Base-by-base conservation (phyloP, 75 land plant genomes). In the Larix kaempferi region DNA sequence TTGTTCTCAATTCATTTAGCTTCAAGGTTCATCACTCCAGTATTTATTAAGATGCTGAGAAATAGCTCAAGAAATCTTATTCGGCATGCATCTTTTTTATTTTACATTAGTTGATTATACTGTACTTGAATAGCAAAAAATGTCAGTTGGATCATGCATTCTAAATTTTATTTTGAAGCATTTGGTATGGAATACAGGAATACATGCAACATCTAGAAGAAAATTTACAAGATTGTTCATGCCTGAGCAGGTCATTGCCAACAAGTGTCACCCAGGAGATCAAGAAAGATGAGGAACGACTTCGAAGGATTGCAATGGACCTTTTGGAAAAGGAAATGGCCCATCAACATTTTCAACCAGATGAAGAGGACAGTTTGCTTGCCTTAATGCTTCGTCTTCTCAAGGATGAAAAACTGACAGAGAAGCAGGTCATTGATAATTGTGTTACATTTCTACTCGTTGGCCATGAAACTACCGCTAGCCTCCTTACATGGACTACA, bases 381-480 rank as follows among this genome's bases (percentile, higher is more conserved):
- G 27, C 58, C 41, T 74, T 23, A 27, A 74, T 74, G 75, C 56
- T 74, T 56, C 56, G 10, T 23, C 54, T 74, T 19, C 35, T 74
- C 29, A 56, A 25, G 75, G 57, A 74, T 25, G 75, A 56, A 74
- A 52, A 74, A 13, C 58, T 74, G 17, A 54, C 35, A n/a, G 57
- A 54, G 75, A 74, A 74, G 57, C 75, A 74, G 35, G 58, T 56
- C 15, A 27, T 83, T 16, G 87, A 80, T 33, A 86, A 86, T 55
- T 63, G 73, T 56, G 59, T 80, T 44, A 86, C 88, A 12, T 84
- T 86, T 55, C 75, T 86, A 15, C 82, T 86, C 6, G 82, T 87
- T 14, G 88, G 88, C 8, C 88, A 86, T 55, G 86, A 86, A 37
- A 86, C 88, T 11, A 86, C 88, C 21, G 86, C 88, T 22, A 80